These are phyloP conservation scores for Penicillium cosmopolitanum DNA, from an alignment of 495 filamentous ascomycete genomes.

Conservation along the genomic window DNA sequence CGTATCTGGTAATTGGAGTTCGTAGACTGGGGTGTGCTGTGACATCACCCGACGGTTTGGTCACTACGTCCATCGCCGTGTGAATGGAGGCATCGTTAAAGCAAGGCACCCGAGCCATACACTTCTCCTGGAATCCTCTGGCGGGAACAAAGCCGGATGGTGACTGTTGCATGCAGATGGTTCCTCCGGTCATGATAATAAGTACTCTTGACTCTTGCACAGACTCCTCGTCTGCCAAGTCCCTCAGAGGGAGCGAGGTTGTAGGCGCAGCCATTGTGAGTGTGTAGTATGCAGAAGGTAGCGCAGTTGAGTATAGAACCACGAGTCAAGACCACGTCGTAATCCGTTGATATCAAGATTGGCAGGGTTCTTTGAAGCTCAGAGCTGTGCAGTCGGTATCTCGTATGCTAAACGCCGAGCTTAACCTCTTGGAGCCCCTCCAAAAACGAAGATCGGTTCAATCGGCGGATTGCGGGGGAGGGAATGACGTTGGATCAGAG, in stretches of 20 bases:
- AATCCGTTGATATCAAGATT: neutral
- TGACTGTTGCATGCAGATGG: slow-evolving; percentile 89
- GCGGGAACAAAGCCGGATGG: slow-evolving; percentile 70
- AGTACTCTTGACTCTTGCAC: slow-evolving; percentile 76
- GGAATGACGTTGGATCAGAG: slow-evolving; percentile 20
- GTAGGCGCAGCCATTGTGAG: slow-evolving; percentile 31
- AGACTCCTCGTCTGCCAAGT: slow-evolving; percentile 27
- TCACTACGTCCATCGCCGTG: slow-evolving; percentile 55
- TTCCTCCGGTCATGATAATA: slow-evolving; percentile 93
- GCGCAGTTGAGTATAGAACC: neutral
- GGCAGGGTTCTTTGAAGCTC: neutral
- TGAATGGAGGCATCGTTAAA: slow-evolving; percentile 86
- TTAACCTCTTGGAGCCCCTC: slow-evolving; percentile 9
- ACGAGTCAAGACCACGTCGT: neutral
- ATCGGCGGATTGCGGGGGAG: slow-evolving; percentile 13
- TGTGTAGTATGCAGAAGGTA: neutral
- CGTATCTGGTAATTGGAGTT: slow-evolving; percentile 81
- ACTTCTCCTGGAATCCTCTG: slow-evolving; percentile 79
- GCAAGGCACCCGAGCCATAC: slow-evolving; percentile 78
- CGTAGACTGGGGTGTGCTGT: slow-evolving; percentile 63
- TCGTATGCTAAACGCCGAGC: too few relatives aligned
- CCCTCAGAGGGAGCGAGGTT: slow-evolving; percentile 27
- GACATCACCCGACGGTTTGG: slow-evolving; percentile 47
- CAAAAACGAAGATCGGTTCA: slow-evolving; percentile 1
- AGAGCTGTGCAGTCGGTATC: neutral